A percentile compares a stretch with the other conserved stretches of the same genome.
These are phyloP conservation scores for Quercus variabilis DNA, from an alignment of 306 rosid species.

Conservation along the genomic window DNA sequence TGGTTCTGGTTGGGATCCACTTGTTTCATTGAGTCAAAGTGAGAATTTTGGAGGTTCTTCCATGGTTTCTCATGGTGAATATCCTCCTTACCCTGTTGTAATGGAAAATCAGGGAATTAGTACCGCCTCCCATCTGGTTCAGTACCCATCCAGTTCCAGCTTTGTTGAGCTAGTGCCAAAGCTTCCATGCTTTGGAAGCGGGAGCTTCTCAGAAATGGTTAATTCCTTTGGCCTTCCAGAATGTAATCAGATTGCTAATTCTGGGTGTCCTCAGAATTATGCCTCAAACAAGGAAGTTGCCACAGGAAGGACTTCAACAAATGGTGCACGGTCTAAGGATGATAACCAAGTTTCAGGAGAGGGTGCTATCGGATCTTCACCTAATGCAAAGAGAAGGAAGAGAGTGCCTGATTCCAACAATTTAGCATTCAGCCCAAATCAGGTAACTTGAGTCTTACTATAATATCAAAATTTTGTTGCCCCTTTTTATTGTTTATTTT, in stretches of 20 bases:
- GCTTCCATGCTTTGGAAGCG: constrained; percentile 69
- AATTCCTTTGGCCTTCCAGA: constrained; percentile 57
- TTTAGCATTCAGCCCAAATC: constrained; percentile 53
- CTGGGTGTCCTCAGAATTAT: constrained; percentile 53
- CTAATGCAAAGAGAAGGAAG: constrained; percentile 67
- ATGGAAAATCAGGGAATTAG: constrained; percentile 66
- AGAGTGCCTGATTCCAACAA: constrained; percentile 51
- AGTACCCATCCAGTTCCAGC: constrained; percentile 68
- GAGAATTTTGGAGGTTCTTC: constrained; percentile 74
- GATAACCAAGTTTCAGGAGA: constrained; percentile 48
- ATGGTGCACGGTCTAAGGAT: constrained; percentile 50
- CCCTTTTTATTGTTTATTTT: not conserved
- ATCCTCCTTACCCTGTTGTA: constrained; percentile 48
- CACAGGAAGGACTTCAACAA: constrained; percentile 35
- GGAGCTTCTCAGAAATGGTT: constrained; percentile 70
- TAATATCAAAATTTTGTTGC: constrained; percentile 14
- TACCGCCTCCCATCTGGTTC: constrained; percentile 65
- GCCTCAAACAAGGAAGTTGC: constrained; percentile 41
- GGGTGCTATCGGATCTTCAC: constrained; percentile 55
- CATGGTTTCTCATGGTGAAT: constrained; percentile 59
- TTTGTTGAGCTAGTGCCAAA: constrained; percentile 59
- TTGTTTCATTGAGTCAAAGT: constrained; percentile 66
- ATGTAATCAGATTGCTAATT: constrained; percentile 45
- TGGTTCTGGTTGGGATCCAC: constrained; percentile 87
- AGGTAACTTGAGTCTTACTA: constrained; percentile 42